These are phyloP conservation scores for Lepiota venenata DNA, from an alignment of 768 basidiomycete species.

Conservation along the genomic window DNA sequence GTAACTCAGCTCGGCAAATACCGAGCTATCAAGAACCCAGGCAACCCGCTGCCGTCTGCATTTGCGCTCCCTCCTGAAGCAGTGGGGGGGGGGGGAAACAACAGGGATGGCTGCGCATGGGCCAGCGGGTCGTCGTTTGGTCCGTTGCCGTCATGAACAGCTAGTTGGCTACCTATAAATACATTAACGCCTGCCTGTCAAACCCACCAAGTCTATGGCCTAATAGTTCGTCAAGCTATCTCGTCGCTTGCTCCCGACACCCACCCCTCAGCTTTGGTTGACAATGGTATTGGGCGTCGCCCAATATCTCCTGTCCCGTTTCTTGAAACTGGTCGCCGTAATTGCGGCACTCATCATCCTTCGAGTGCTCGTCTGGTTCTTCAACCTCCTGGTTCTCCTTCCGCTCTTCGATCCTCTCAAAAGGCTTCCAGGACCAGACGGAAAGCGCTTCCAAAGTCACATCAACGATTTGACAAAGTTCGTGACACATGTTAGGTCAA, in stretches of 20 bases:
- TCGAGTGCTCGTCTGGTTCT: conserved; percentile 34
- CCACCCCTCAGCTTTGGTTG: no score
- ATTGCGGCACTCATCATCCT: conserved; percentile 29
- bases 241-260: no score
- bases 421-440: conserved; percentile 46
- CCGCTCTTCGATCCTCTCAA: conserved; percentile 46
- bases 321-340: conserved; percentile 25
- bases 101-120: no score
- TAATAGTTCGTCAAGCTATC: no score
- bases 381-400: conserved; percentile 39
- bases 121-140: no score
- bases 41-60: no score
- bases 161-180: no score
- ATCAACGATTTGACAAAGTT: conserved; percentile 44
- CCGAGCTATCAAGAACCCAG: background rate
- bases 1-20: background rate
- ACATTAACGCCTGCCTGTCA: no score
- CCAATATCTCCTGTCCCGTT: background rate
- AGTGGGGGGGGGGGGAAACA: no score
- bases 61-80: no score
- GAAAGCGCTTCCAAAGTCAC: conserved; percentile 38
- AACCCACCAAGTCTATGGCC: no score
- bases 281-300: background rate
- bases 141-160: no score
- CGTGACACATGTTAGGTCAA: conserved; percentile 15